phyloP scores from a whole-genome alignment of 352 stramenopile species.

The Globisporangium spiculum region DNA sequence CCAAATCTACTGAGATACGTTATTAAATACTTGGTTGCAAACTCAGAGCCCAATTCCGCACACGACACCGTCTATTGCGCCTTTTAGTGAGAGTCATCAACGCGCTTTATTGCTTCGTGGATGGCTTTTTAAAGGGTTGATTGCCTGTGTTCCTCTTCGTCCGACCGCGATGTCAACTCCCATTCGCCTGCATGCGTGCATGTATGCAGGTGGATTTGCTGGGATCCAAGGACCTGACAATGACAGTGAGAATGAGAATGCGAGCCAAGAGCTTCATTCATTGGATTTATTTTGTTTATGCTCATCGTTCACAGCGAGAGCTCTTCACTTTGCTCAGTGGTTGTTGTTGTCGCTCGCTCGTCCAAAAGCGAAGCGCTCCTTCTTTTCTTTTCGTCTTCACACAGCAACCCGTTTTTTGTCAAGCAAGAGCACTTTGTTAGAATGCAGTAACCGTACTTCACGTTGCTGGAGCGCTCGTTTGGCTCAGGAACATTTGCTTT shows the following conservation, averaged over 20 bases:
- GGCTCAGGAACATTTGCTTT: no score
- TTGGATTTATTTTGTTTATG: background rate
- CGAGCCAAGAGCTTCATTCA: no score
- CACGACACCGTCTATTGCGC: background rate
- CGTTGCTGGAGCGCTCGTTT: no score
- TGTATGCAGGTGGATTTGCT: background rate
- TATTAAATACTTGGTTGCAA: background rate
- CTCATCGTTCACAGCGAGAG: background rate
- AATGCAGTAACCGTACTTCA: background rate
- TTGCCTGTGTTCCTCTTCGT: background rate
- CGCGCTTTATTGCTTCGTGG: background rate
- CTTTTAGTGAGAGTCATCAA: background rate
- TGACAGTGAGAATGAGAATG: no score
- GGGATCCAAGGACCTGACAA: background rate
- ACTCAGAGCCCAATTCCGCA: background rate
- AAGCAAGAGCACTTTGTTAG: no score
- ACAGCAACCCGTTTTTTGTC: background rate
- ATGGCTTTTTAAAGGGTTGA: background rate
- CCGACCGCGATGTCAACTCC: background rate
- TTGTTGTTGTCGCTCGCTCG: background rate
- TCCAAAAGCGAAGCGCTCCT: background rate
- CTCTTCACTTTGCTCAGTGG: background rate
- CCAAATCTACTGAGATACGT: background rate
- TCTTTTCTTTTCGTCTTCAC: background rate
- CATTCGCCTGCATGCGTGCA: background rate